Base-by-base conservation (phyloP, 1,284 basidiomycete genomes). In the Malassezia arunalokei region DNA sequence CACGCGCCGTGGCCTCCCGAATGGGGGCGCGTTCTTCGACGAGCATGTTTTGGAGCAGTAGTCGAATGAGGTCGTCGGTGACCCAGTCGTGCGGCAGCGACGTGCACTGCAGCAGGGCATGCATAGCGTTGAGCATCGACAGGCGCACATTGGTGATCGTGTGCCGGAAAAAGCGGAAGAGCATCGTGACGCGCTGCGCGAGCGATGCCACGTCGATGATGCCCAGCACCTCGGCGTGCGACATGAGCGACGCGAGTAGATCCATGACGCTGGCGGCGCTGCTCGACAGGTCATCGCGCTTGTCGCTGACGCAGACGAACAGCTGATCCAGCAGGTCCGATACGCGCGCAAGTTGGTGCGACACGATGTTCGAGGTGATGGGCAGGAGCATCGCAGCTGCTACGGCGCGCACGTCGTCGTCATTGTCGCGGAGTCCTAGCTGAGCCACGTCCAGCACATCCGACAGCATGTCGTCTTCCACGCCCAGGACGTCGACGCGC, bases 221-320 rank as follows among this genome's bases (percentile, higher is more conserved):
- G 30, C 79, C 76, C 38, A 92, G 87, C 11, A 90, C 87, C 68
- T 80, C 76, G n/a, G 83, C 79, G 59, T 58, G 47, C 38, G 54
- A 42, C 51, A 54, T 55, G 30, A 59, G 42, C 60, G 52, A 58
- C 29, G 56, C 61, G 15, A 61, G 45, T 1, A 99, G 78, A 71
- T 96, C 90, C 94, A 99, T 99, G 28, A 98, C 89, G 15, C 86
- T 85, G 17, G 89, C 91, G 24, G 94, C 89, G 64, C 90, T 95
- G 56, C 90, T 96, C 55, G 90, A 90, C 3, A 99, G 76, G 68
- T 99, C 94, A 73, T 99, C 94, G 67, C 90, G 91, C 80, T 92
- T 89, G 59, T 89, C 85, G 39, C 82, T 81, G 17, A 99, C 77
- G 66, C 91, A 95, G 57, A 80, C 80, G 90, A 92, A 98, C 3